These are phyloP conservation scores for Dipodascus albidus DNA, from an alignment of 805 yeast genomes.

Conservation along the genomic window DNA sequence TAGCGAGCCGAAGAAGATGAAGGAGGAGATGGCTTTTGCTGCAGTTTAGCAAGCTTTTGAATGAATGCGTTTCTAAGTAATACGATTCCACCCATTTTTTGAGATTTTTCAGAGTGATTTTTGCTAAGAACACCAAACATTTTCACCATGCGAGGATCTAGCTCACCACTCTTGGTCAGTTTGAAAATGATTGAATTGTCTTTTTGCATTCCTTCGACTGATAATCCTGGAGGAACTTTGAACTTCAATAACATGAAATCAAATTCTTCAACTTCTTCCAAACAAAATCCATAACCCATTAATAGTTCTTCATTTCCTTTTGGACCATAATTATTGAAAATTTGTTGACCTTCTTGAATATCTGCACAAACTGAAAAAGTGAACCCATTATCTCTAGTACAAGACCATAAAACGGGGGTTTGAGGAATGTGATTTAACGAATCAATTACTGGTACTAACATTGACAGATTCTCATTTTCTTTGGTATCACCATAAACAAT, in stretches of 20 bases:
- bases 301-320: constrained; percentile 78
- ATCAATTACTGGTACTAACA: constrained; percentile 71
- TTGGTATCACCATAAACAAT: constrained; percentile 30
- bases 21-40: background rate
- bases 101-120: background rate
- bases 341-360: constrained; percentile 32
- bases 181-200: background rate
- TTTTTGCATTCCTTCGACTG: background rate
- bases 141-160: background rate
- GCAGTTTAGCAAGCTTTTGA: background rate
- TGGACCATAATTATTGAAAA: constrained; percentile 78
- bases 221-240: background rate
- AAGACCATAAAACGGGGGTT: constrained; percentile 54
- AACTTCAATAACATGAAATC: background rate
- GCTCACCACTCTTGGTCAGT: background rate
- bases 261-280: constrained; percentile 24
- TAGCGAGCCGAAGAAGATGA: background rate
- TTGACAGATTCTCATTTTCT: constrained; percentile 36
- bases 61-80: background rate
- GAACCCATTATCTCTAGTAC: constrained; percentile 10
- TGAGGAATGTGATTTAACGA: constrained; percentile 60
- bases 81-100: background rate
- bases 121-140: background rate
- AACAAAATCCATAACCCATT: constrained; percentile 70
- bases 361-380: constrained; percentile 23